A percentile compares a stretch with the other conserved stretches of the same genome.
Evolutionary conservation across 495 filamentous ascomycete species (phyloP).

Genomic region (Filosporella fistucella): DNA sequence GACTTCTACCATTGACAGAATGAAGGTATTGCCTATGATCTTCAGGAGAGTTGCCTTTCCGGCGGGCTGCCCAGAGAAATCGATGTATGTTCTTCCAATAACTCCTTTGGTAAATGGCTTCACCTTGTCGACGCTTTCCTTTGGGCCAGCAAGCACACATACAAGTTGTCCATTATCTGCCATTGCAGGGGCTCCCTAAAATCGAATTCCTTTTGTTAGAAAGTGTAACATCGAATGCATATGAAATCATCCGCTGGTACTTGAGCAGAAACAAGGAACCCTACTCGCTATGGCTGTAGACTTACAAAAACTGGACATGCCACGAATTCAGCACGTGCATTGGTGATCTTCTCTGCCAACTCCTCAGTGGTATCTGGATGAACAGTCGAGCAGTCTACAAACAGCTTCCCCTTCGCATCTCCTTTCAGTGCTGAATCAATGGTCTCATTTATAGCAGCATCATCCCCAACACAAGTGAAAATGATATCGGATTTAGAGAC

Average conservation of each 20-base stretch:
- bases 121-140: slow-evolving; percentile 53
- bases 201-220: no score
- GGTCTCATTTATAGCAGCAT: slow-evolving; percentile 59
- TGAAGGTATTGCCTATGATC: slow-evolving; percentile 81
- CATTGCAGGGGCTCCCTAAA: no score
- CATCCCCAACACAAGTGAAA: slow-evolving; percentile 81
- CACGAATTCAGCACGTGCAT: slow-evolving; percentile 65
- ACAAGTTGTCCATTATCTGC: slow-evolving; percentile 72
- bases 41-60: slow-evolving; percentile 64
- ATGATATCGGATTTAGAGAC: slow-evolving; percentile 68
- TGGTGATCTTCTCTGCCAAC: slow-evolving; percentile 48
- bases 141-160: slow-evolving; percentile 70
- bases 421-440: slow-evolving; percentile 48
- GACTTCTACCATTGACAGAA: slow-evolving; percentile 76
- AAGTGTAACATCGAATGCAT: no score
- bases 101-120: slow-evolving; percentile 77
- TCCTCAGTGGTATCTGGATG: slow-evolving; percentile 75
- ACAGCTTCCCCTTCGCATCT: slow-evolving; percentile 61
- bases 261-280: no score
- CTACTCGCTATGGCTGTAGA: no score
- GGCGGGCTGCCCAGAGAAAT: slow-evolving; percentile 58
- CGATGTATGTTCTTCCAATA: slow-evolving; percentile 64
- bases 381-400: slow-evolving; percentile 86
- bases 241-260: no score
- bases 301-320: slow-evolving; percentile 81